phyloP scores from a whole-genome alignment of 2,329 filamentous ascomycete species.

The Huntiella omanensis region DNA sequence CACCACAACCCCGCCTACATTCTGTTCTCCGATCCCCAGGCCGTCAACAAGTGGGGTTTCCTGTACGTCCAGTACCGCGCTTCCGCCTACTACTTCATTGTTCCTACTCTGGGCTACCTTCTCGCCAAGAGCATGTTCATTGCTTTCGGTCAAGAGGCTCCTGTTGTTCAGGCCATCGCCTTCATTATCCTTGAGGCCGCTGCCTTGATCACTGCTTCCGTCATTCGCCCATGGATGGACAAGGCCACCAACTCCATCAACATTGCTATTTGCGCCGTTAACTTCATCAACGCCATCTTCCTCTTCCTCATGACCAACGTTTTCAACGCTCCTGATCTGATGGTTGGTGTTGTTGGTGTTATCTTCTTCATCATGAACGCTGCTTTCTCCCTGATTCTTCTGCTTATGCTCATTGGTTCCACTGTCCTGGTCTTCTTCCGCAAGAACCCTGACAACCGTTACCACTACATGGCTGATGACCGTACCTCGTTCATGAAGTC shows the following conservation, averaged over 20 bases:
- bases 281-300: slow-evolving; percentile 82
- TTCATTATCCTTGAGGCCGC: slow-evolving; percentile 67
- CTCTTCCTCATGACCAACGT: slow-evolving; percentile 73
- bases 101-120: slow-evolving; percentile 59
- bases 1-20: slow-evolving; percentile 96
- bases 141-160: slow-evolving; percentile 53
- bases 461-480: slow-evolving; percentile 93
- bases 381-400: slow-evolving; percentile 59
- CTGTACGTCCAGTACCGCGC: slow-evolving; percentile 94
- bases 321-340: slow-evolving; percentile 66
- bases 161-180: slow-evolving; percentile 59
- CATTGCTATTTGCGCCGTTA: slow-evolving; percentile 74
- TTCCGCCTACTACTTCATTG: slow-evolving; percentile 86
- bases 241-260: slow-evolving; percentile 96
- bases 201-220: slow-evolving; percentile 57
- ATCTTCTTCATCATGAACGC: slow-evolving; percentile 80
- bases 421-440: slow-evolving; percentile 53
- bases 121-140: slow-evolving; percentile 84
- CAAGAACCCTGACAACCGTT: slow-evolving; percentile 86
- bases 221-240: slow-evolving; percentile 92
- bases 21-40: slow-evolving; percentile 83
- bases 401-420: slow-evolving; percentile 58
- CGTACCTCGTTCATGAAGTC: slow-evolving; percentile 96
- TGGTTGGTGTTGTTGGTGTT: slow-evolving; percentile 75
- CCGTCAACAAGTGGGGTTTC: slow-evolving; percentile 95